phyloP scores from a whole-genome alignment of 176 grass and related monocot genomes.

The Olyra latifolia region DNA sequence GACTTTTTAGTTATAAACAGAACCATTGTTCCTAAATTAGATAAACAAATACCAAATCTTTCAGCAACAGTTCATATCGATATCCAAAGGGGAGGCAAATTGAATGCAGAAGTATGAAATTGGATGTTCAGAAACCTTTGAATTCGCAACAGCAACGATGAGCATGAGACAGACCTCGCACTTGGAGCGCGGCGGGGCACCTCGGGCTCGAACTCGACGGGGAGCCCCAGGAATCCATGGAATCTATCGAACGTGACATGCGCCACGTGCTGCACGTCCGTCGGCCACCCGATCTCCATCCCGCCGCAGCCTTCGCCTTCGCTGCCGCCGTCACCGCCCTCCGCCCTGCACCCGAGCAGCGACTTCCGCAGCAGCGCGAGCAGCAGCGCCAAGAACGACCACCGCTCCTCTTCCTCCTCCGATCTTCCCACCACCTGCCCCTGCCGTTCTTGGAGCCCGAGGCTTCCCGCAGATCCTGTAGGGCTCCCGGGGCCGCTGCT shows the following conservation, averaged over 20 bases:
- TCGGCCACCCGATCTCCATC: slow-evolving; percentile 96
- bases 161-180: slow-evolving; percentile 59
- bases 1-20: neutral
- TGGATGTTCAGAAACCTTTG: neutral
- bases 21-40: neutral
- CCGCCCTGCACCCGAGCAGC: slow-evolving; percentile 61
- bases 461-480: slow-evolving; percentile 29
- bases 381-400: slow-evolving; percentile 79
- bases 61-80: neutral
- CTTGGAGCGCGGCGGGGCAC: slow-evolving; percentile 76
- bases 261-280: slow-evolving; percentile 85
- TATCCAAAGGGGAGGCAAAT: neutral
- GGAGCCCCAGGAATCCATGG: slow-evolving; percentile 93
- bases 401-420: slow-evolving; percentile 47
- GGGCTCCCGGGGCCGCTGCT: slow-evolving; percentile 8
- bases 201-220: slow-evolving; percentile 95
- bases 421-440: slow-evolving; percentile 2
- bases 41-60: neutral
- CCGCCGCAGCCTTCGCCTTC: slow-evolving; percentile 17
- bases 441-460: neutral
- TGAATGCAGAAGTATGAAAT: no score
- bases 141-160: neutral
- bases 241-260: slow-evolving; percentile 97
- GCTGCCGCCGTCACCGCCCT: slow-evolving; percentile 26
- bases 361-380: slow-evolving; percentile 78